Percentiles rank a stretch among this genome's conserved stretches.
Conservation (phyloP, 441 rosid genomes). For the Raphanus hybrid region DNA sequence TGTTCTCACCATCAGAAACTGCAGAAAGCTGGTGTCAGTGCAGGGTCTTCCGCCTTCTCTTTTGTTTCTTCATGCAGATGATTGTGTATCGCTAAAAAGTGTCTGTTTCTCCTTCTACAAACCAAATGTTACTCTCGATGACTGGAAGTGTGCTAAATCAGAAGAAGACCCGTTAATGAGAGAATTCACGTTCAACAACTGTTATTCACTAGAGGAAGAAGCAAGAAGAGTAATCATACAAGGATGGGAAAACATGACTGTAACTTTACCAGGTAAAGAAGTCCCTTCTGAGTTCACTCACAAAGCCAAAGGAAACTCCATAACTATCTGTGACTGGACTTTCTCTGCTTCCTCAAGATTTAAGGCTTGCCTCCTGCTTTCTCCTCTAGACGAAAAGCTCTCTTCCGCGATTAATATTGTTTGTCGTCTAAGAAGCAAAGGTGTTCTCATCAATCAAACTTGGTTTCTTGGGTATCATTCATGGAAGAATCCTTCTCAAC, state of each 20-base stretch:
- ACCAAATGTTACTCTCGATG: neutral
- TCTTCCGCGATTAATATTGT: neutral
- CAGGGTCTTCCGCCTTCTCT: neutral
- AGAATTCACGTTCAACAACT: neutral
- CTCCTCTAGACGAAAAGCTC: neutral
- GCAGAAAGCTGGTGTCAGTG: neutral
- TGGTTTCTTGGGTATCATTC: no score
- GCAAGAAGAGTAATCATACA: neutral
- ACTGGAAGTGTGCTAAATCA: no score
- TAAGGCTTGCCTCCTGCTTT: slow-evolving; percentile 15
- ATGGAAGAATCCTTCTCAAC: neutral
- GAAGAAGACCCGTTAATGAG: neutral
- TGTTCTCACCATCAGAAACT: neutral
- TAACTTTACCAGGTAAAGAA: slow-evolving; percentile 2
- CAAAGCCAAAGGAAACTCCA: slow-evolving; percentile 6
- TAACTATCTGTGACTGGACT: neutral
- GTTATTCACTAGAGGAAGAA: slow-evolving; percentile 8
- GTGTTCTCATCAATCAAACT: neutral
- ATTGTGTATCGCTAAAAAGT: slow-evolving; percentile 12
- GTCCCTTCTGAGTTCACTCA: neutral
- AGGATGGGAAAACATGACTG: no score
- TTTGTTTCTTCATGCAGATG: neutral
- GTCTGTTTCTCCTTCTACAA: neutral
- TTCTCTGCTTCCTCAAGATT: slow-evolving; percentile 1
- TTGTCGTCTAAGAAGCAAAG: neutral